Evolutionary conservation across 2,329 filamentous ascomycete species (phyloP).

Genomic region (Furcasterigmium furcatum): DNA sequence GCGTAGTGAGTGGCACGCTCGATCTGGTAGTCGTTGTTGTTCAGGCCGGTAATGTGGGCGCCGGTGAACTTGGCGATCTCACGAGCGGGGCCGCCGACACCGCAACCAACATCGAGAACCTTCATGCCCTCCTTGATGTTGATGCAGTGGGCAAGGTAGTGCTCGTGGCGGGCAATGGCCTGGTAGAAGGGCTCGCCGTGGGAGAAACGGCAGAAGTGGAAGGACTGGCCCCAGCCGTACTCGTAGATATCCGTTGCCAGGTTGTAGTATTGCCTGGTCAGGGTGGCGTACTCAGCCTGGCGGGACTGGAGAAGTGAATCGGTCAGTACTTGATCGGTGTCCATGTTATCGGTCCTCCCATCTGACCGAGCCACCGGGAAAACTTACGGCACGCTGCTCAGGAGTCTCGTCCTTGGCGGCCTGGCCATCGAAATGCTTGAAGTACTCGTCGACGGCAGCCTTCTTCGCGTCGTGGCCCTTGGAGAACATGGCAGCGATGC

Average conservation of each 20-base stretch:
- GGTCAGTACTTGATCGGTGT: constrained; percentile 1
- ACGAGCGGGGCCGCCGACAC: constrained; percentile 88
- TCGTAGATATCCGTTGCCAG: constrained; percentile 89
- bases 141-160: constrained; percentile 87
- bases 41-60: constrained; percentile 80
- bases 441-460: constrained; percentile 79
- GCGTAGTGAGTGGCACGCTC: constrained; percentile 81
- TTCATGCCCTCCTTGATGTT: constrained; percentile 76
- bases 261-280: constrained; percentile 94
- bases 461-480: constrained; percentile 73
- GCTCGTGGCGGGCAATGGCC: constrained; percentile 89
- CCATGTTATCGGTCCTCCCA: too few relatives aligned
- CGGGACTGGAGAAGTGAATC: constrained; percentile 52
- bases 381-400: constrained; percentile 66
- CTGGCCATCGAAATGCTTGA: constrained; percentile 90
- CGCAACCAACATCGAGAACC: constrained; percentile 92
- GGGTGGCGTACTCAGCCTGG: constrained; percentile 78
- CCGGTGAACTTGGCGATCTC: constrained; percentile 93
- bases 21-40: constrained; percentile 98
- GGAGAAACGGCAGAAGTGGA: constrained; percentile 94
- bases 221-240: constrained; percentile 88
- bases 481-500: constrained; percentile 75
- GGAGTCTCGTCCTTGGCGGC: constrained; percentile 66
- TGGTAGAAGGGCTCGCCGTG: constrained; percentile 80
- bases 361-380: not conserved